Evolutionary conservation across 2,329 filamentous ascomycete species (phyloP).

Genomic region (Penicillium italicum): DNA sequence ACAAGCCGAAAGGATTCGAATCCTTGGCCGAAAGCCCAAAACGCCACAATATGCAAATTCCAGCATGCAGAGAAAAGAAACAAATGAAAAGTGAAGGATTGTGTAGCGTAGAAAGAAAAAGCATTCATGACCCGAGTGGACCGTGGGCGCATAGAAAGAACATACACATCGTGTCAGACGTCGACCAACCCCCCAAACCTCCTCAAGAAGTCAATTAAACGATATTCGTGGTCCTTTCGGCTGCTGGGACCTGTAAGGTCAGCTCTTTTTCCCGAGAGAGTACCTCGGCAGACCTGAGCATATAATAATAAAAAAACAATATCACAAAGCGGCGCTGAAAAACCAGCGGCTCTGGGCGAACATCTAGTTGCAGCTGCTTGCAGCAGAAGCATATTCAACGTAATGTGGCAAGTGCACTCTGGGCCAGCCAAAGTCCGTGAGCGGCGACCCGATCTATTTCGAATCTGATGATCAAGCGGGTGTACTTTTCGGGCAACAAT

Average conservation of each 20-base stretch:
- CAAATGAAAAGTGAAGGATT: background rate
- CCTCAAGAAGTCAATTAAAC: background rate
- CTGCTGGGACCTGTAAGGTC: background rate
- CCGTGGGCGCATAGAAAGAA: background rate
- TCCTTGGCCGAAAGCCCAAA: background rate
- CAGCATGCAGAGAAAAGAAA: constrained; percentile 3
- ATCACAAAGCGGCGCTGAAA: background rate
- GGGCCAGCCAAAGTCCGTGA: constrained; percentile 8
- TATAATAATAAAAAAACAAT: too few relatives aligned
- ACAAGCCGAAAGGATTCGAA: constrained; percentile 1
- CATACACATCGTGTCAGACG: constrained; percentile 7
- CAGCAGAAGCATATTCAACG: background rate
- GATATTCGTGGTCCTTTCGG: background rate
- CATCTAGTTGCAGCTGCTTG: background rate
- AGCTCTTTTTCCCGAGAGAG: background rate
- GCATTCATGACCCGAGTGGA: background rate
- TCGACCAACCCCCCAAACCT: background rate
- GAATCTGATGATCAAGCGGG: background rate
- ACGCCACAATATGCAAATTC: constrained; percentile 9
- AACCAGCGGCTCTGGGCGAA: background rate
- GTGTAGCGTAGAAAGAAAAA: background rate
- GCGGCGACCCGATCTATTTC: background rate
- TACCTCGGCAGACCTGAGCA: background rate
- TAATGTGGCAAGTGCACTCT: background rate
- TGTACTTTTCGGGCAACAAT: background rate